A percentile compares a stretch with the other conserved stretches of the same genome.
phyloP scores from a whole-genome alignment of 176 grass and related monocot genomes.

The Neostapfia colusana region DNA sequence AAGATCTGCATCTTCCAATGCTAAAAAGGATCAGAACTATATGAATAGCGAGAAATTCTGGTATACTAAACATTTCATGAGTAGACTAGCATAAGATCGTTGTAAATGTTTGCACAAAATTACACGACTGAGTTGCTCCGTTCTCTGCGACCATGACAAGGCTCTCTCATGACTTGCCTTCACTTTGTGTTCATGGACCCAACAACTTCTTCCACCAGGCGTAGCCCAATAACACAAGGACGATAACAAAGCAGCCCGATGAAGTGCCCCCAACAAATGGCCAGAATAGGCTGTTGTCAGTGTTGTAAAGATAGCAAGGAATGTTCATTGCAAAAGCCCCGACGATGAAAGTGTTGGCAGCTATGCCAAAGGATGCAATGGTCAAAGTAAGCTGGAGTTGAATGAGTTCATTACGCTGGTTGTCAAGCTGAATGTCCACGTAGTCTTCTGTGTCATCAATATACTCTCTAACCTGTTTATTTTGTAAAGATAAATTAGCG shows the following conservation, averaged over 20 bases:
- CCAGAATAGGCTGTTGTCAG: slow-evolving; percentile 53
- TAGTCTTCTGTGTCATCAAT: slow-evolving; percentile 97
- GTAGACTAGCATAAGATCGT: no score
- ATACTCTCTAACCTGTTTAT: slow-evolving; percentile 78
- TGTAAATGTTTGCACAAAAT: no score
- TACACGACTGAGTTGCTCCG: not conserved
- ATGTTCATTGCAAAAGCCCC: slow-evolving; percentile 96
- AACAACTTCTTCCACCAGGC: slow-evolving; percentile 91
- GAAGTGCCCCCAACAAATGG: slow-evolving; percentile 74
- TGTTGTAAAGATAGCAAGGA: slow-evolving; percentile 33
- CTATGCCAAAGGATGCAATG: slow-evolving; percentile 82
- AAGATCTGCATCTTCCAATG: not conserved
- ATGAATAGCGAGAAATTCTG: no score
- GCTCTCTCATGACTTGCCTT: not conserved
- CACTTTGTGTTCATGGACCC: slow-evolving; percentile 51
- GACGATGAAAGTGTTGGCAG: slow-evolving; percentile 64
- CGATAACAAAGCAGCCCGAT: slow-evolving; percentile 53
- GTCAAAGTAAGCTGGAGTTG: slow-evolving; percentile 89
- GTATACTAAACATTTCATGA: no score
- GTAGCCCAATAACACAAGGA: slow-evolving; percentile 64
- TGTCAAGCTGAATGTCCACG: slow-evolving; percentile 95
- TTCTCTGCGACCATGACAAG: not conserved
- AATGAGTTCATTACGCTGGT: slow-evolving; percentile 89
- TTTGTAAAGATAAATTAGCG: slow-evolving; percentile 31
- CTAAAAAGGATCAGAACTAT: no score